Conservation (phyloP, 2,329 filamentous ascomycete species). For the Sarocladium kiliense region DNA sequence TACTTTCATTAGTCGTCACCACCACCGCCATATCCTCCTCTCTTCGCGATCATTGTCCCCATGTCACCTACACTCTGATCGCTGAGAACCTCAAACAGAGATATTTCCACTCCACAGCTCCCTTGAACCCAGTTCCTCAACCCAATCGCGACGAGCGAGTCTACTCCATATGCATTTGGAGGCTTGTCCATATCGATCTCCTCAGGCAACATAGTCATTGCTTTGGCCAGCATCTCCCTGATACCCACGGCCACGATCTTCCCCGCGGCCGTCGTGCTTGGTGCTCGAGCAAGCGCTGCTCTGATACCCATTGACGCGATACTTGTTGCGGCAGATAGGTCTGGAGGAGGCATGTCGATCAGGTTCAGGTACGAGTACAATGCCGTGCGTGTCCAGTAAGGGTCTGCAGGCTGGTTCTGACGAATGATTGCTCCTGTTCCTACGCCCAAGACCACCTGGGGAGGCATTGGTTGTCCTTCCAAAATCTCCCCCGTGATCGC, state of each 20-base stretch:
- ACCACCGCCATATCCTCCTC: slow-evolving; percentile 21
- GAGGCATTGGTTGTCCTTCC: slow-evolving; percentile 26
- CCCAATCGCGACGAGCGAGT: slow-evolving; percentile 48
- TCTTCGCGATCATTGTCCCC: slow-evolving; percentile 28
- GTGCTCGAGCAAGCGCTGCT: slow-evolving; percentile 24
- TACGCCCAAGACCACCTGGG: slow-evolving; percentile 46
- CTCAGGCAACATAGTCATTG: slow-evolving; percentile 38
- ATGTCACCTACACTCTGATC: slow-evolving; percentile 35
- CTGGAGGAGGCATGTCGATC: slow-evolving; percentile 36
- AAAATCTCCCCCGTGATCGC: slow-evolving; percentile 36
- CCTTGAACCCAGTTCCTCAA: slow-evolving; percentile 45
- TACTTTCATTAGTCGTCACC: background rate
- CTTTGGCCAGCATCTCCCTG: slow-evolving; percentile 34
- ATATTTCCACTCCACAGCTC: slow-evolving; percentile 37
- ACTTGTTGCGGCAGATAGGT: slow-evolving; percentile 16
- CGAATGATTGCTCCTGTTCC: slow-evolving; percentile 48
- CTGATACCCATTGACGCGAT: slow-evolving; percentile 21
- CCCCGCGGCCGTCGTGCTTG: slow-evolving; percentile 22
- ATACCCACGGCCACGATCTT: slow-evolving; percentile 31
- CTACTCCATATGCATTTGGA: slow-evolving; percentile 43
- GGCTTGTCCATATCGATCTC: slow-evolving; percentile 38
- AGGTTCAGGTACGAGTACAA: slow-evolving; percentile 43
- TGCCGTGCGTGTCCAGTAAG: slow-evolving; percentile 48
- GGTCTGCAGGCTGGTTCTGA: slow-evolving; percentile 47
- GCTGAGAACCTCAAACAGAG: slow-evolving; percentile 45